These are phyloP conservation scores for Isoetes taiwanensis DNA, from an alignment of 75 land plant genomes.

Conservation along the genomic window DNA sequence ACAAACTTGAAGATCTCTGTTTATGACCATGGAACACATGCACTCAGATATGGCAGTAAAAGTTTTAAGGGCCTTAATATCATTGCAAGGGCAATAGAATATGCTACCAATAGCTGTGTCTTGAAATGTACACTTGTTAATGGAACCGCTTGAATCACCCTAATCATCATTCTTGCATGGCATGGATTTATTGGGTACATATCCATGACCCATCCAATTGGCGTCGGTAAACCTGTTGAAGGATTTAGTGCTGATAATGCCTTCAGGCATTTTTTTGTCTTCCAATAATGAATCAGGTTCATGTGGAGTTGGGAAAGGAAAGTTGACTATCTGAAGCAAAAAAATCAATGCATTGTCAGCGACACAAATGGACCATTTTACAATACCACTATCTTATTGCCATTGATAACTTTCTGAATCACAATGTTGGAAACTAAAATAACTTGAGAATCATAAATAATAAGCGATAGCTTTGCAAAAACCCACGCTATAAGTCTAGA, in stretches of 20 bases:
- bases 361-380: neutral
- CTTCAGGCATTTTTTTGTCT: conserved; percentile 67
- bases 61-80: too few species aligned
- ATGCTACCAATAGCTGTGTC: too few species aligned
- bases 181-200: conserved; percentile 92
- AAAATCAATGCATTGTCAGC: neutral
- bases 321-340: conserved; percentile 62
- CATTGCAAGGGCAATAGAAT: too few species aligned
- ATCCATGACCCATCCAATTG: conserved; percentile 76
- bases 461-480: too few species aligned
- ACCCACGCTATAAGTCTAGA: too few species aligned
- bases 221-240: conserved; percentile 39
- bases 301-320: conserved; percentile 92
- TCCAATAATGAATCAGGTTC: conserved; percentile 39
- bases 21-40: too few species aligned
- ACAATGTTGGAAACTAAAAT: too few species aligned
- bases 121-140: too few species aligned
- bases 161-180: conserved; percentile 87
- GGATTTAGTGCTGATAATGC: conserved; percentile 70
- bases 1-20: too few species aligned
- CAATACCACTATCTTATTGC: neutral
- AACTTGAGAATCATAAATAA: too few species aligned
- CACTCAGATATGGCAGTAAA: too few species aligned
- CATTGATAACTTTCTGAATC: too few species aligned
- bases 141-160: conserved; percentile 50